Evolutionary conservation across 768 basidiomycete species (phyloP).

Genomic region (Crepidotus variabilis): DNA sequence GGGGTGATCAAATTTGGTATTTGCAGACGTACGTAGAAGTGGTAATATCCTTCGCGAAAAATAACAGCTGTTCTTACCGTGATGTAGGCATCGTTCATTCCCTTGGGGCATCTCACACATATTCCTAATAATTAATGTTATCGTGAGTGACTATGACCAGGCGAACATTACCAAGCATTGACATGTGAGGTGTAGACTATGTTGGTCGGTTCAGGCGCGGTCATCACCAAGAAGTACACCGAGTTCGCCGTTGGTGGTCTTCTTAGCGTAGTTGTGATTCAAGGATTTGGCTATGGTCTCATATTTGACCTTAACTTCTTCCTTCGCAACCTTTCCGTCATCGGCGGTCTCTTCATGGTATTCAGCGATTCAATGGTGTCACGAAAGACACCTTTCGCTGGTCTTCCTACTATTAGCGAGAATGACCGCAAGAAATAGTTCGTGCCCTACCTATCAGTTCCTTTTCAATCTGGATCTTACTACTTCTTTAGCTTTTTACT

Average conservation of each 20-base stretch:
- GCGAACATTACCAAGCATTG: no score
- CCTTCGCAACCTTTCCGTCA: slow-evolving; percentile 97
- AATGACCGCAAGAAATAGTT: slow-evolving; percentile 99
- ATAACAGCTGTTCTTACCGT: background rate
- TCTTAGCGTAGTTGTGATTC: slow-evolving; percentile 85
- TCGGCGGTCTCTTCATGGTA: slow-evolving; percentile 98
- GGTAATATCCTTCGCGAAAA: background rate
- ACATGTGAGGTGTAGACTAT: slow-evolving; percentile 58
- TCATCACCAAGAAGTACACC: slow-evolving; percentile 84
- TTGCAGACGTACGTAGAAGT: slow-evolving; percentile 73
- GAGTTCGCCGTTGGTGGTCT: slow-evolving; percentile 91
- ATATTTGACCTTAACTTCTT: slow-evolving; percentile 99
- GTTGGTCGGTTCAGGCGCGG: slow-evolving; percentile 77
- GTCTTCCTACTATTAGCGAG: slow-evolving; percentile 85
- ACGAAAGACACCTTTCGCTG: slow-evolving; percentile 85
- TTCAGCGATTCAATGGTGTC: slow-evolving; percentile 94
- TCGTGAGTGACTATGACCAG: slow-evolving; percentile 51
- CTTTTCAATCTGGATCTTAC: background rate
- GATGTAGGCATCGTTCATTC: slow-evolving; percentile 83
- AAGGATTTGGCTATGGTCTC: slow-evolving; percentile 98
- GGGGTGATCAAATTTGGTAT: slow-evolving; percentile 98
- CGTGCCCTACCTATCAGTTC: slow-evolving; percentile 23
- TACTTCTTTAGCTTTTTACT: slow-evolving; percentile 76
- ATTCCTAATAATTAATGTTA: slow-evolving; percentile 88
- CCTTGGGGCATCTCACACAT: slow-evolving; percentile 93